These are phyloP conservation scores for Apiospora saccharicola DNA, from an alignment of 2,329 filamentous ascomycete genomes.

Conservation along the genomic window DNA sequence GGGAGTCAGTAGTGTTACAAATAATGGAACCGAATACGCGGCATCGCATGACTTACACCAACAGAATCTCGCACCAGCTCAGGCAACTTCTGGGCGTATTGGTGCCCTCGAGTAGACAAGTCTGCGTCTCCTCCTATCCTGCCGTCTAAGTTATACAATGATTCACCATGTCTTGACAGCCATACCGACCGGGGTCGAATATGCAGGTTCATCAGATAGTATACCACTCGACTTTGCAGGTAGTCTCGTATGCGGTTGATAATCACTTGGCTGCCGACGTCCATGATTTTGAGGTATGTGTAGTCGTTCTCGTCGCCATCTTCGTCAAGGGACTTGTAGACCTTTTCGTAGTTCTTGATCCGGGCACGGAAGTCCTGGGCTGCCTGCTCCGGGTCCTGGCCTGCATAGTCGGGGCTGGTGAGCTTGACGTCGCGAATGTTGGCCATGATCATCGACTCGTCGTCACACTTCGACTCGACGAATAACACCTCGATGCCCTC, in stretches of 20 bases:
- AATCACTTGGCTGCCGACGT: constrained; percentile 94
- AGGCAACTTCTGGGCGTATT: constrained; percentile 86
- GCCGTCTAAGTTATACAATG: constrained; percentile 87
- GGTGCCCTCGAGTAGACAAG: constrained; percentile 84
- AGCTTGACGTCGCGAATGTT: constrained; percentile 99
- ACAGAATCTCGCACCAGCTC: constrained; percentile 86
- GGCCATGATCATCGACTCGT: constrained; percentile 95
- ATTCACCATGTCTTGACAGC: constrained; percentile 96
- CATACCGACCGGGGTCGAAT: constrained; percentile 97
- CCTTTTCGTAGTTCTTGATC: constrained; percentile 96
- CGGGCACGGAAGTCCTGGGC: constrained; percentile 92
- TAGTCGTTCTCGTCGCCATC: constrained; percentile 80
- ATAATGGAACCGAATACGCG: not conserved
- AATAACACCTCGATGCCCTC: constrained; percentile 90
- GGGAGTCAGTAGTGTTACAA: constrained; percentile 5
- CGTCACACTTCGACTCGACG: constrained; percentile 96
- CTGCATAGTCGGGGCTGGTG: constrained; percentile 91
- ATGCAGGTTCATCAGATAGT: constrained; percentile 98
- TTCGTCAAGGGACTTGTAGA: constrained; percentile 91
- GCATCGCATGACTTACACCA: constrained; percentile 65
- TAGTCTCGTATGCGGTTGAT: constrained; percentile 99
- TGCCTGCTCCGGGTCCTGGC: constrained; percentile 91
- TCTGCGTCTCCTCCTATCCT: constrained; percentile 92
- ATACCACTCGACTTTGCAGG: constrained; percentile 93
- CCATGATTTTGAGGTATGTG: constrained; percentile 97